Evolutionary conservation across 2,329 filamentous ascomycete genomes (phyloP).

Genomic region (Diaporthe batatas): DNA sequence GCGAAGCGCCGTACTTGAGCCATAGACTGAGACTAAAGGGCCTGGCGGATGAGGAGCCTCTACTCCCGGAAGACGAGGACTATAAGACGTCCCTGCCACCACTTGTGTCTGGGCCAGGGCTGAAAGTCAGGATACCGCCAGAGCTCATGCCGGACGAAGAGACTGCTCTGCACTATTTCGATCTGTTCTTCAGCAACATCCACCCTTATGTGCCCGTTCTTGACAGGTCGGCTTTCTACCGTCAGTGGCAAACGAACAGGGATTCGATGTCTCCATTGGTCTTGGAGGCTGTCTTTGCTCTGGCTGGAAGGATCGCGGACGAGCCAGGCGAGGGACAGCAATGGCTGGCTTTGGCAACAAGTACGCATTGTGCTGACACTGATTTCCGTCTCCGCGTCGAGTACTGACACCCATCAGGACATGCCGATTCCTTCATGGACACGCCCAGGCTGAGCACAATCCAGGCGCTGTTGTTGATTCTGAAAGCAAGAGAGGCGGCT

Average conservation of each 20-base stretch:
- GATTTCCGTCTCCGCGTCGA: not conserved
- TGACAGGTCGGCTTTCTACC: slow-evolving; percentile 84
- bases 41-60: slow-evolving; percentile 70
- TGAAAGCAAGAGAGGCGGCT: slow-evolving; percentile 92
- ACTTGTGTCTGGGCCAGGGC: slow-evolving; percentile 75
- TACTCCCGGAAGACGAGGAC: slow-evolving; percentile 79
- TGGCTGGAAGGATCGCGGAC: slow-evolving; percentile 85
- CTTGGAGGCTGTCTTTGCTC: slow-evolving; percentile 91
- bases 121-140: slow-evolving; percentile 87
- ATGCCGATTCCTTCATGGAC: slow-evolving; percentile 94
- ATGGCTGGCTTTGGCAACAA: slow-evolving; percentile 91
- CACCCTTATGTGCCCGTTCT: slow-evolving; percentile 94
- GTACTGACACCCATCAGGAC: slow-evolving; percentile 68
- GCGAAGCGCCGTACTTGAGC: slow-evolving; percentile 84
- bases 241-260: slow-evolving; percentile 88
- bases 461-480: slow-evolving; percentile 86
- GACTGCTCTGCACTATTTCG: slow-evolving; percentile 85
- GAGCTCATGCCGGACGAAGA: slow-evolving; percentile 94
- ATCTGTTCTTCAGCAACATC: slow-evolving; percentile 90
- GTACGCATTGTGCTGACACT: slow-evolving; percentile 61
- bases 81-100: slow-evolving; percentile 78
- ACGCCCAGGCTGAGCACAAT: slow-evolving; percentile 90
- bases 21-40: slow-evolving; percentile 63
- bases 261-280: slow-evolving; percentile 90
- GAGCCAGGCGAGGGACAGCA: slow-evolving; percentile 88